Percentiles rank a stretch among this genome's conserved stretches.
Conservation (phyloP, 306 rosid genomes). For the Alnus glutinosa region DNA sequence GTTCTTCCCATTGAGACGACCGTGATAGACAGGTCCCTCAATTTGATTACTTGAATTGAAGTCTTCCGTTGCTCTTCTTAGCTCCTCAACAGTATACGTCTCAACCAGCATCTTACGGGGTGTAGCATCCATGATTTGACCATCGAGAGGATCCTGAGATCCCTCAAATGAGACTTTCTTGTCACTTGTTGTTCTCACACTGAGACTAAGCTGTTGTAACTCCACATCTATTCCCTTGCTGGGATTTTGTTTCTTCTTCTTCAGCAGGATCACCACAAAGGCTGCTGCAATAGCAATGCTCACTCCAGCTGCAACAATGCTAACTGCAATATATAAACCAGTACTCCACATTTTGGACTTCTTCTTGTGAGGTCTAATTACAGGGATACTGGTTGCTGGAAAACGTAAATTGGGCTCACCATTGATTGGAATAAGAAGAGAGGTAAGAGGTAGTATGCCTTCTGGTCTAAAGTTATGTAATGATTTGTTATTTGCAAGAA, state of each 20-base stretch:
- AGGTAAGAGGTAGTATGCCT: conserved; percentile 51
- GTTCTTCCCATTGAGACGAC: conserved; percentile 77
- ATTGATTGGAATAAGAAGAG: conserved; percentile 70
- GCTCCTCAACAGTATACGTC: conserved; percentile 56
- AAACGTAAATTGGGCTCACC: conserved; percentile 45
- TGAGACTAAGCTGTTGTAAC: conserved; percentile 77
- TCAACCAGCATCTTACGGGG: conserved; percentile 53
- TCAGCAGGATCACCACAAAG: conserved; percentile 50
- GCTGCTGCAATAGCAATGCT: conserved; percentile 50
- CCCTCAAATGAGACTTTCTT: conserved; percentile 85
- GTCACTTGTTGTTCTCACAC: conserved; percentile 77
- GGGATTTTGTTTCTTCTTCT: conserved; percentile 43
- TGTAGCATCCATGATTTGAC: conserved; percentile 34
- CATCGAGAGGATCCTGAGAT: conserved; percentile 46
- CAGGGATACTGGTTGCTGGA: conserved; percentile 41
- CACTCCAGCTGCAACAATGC: conserved; percentile 47
- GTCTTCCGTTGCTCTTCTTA: conserved; percentile 74
- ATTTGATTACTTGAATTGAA: conserved; percentile 74
- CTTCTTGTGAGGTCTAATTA: conserved; percentile 46
- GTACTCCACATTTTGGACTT: conserved; percentile 51
- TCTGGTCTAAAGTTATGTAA: conserved; percentile 23
- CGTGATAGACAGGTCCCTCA: conserved; percentile 77
- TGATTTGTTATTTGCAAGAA: conserved; percentile 53
- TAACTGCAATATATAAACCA: conserved; percentile 48
- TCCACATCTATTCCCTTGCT: conserved; percentile 62